Evolutionary conservation across 2,329 filamentous ascomycete species (phyloP).

Genomic region (Verticillium nonalfalfae): DNA sequence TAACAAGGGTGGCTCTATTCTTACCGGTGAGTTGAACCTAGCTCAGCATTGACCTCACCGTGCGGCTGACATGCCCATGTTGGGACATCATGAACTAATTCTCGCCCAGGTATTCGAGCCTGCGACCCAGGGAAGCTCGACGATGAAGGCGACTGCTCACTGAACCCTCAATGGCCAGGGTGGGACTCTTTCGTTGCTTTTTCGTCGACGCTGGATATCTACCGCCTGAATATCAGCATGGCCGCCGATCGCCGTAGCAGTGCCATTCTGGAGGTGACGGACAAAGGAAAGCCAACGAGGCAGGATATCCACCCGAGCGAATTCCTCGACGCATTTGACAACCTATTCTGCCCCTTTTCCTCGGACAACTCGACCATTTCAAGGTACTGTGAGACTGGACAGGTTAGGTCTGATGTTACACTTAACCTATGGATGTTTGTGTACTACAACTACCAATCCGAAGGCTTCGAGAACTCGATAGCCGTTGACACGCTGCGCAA

Average conservation of each 20-base stretch:
- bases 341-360: background rate
- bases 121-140: background rate
- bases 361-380: background rate
- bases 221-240: background rate
- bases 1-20: background rate
- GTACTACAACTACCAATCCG: background rate
- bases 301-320: background rate
- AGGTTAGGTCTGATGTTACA: background rate
- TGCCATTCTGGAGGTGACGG: background rate
- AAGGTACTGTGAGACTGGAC: background rate
- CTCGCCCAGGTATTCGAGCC: background rate
- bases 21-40: background rate
- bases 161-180: background rate
- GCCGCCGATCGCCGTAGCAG: background rate
- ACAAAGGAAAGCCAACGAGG: background rate
- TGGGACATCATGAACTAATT: background rate
- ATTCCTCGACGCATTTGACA: background rate
- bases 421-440: background rate
- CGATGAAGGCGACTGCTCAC: background rate
- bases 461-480: background rate
- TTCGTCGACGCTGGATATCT: background rate
- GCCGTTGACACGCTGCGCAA: background rate
- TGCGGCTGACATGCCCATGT: no score
- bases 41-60: no score
- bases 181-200: background rate